Conservation (phyloP, 2,329 filamentous ascomycete species). For the Stemphylium vesicarium region DNA sequence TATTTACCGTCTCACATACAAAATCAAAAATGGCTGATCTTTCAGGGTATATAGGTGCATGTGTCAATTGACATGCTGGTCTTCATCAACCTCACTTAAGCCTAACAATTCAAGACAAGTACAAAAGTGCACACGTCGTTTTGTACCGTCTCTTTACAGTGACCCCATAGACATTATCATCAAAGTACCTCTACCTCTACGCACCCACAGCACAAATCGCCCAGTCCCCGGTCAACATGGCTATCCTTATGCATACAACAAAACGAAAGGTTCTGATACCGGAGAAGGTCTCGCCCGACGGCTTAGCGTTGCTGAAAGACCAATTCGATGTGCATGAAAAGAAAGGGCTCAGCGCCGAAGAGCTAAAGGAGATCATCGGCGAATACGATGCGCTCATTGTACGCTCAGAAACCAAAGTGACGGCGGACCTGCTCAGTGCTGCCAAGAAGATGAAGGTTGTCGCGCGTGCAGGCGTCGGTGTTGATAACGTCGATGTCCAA, state of each 20-base stretch:
- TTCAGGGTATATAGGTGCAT: not conserved
- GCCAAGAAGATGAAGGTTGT: constrained; percentile 77
- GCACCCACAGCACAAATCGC: not conserved
- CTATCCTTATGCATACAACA: constrained; percentile 34
- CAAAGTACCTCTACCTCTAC: not conserved
- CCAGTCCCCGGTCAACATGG: constrained; percentile 29
- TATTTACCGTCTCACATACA: constrained; percentile 15
- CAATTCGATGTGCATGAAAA: constrained; percentile 74
- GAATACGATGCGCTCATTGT: constrained; percentile 79
- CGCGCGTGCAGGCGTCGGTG: constrained; percentile 77
- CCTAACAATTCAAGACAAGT: not conserved
- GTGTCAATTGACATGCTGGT: not conserved
- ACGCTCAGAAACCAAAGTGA: constrained; percentile 82
- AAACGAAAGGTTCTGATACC: constrained; percentile 70
- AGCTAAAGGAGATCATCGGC: constrained; percentile 71
- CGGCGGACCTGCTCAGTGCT: constrained; percentile 68
- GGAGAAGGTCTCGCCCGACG: constrained; percentile 81
- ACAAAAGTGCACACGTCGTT: not conserved
- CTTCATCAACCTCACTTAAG: not conserved
- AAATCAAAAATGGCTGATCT: constrained; percentile 3
- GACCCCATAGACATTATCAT: not conserved
- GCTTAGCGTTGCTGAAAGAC: constrained; percentile 70
- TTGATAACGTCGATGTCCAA: constrained; percentile 80
- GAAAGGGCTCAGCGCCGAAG: constrained; percentile 65
- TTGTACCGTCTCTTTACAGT: not conserved